Evolutionary conservation across 2,329 filamentous ascomycete genomes (phyloP), one percentile per base, ranked within the genome.

Genomic region (Shiraia bambusicola): DNA sequence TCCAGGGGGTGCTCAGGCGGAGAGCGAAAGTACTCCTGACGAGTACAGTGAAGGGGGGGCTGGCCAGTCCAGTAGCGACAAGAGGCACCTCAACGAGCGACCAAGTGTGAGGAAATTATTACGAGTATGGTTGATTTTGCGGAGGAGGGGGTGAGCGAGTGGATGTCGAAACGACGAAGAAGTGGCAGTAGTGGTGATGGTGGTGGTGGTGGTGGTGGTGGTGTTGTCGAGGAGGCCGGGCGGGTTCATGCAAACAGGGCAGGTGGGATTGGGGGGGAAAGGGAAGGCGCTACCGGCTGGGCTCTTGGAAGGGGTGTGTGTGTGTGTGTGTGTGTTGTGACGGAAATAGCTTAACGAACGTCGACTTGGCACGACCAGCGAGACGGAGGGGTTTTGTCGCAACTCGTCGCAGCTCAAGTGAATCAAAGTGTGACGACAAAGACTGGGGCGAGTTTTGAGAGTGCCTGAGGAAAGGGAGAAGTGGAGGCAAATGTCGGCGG

Each of bases 21-120:
- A 37, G 42, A 19, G 39, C 32, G 31, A 42, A 43, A 25, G 60
- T 59, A 61, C 62, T 59, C 61, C 38, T 42, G 32, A 45, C 32
- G 63, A 63, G 63, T 59, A 59, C 63, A 48, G 42, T 29, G 47
- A 42, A 39, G 36, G 40, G 45, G n/a, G 45, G 22, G 51, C 52
- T 52, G 50, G 58, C 63, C 63, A 65, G 56, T 61, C 64, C 65
- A 66, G 65, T 61, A 61, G 63, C 58, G 52, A 45, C 40, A 37
- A 35, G 17, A 34, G 45, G 37, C 29, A 45, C 30, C 39, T 41
- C 26, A 47, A 34, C 41, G 45, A 50, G 45, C 16, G 49, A 39
- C 28, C 30, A 47, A 22, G 42, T 35, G 36, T 35, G 43, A 24
- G 32, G 34, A 32, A 24, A 45, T 15, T 34, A 32, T 42, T 31